These are phyloP conservation scores for Elaeis oleifera DNA, from an alignment of 202 grass and related monocot species.

Conservation along the genomic window DNA sequence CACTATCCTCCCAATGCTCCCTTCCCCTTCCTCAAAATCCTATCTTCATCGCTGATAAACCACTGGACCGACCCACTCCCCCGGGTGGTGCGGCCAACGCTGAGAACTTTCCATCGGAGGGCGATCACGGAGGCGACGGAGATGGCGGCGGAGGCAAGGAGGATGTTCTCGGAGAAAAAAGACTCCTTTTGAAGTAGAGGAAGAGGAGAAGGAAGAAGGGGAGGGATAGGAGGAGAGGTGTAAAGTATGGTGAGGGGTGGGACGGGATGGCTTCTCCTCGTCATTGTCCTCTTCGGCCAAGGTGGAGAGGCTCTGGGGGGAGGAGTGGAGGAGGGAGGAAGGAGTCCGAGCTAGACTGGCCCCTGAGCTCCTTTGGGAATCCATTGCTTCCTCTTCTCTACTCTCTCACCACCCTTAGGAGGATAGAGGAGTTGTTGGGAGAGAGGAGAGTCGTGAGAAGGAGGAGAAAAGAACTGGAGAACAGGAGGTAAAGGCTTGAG, in stretches of 20 bases:
- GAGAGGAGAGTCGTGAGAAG: slow-evolving; percentile 10
- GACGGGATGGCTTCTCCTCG: slow-evolving; percentile 1
- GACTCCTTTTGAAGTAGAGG: slow-evolving; percentile 1
- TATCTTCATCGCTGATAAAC: slow-evolving; percentile 5
- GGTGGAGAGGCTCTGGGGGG: not conserved
- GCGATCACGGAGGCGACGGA: not conserved
- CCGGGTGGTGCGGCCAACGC: not conserved
- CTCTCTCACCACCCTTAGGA: slow-evolving; percentile 2
- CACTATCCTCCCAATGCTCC: not conserved
- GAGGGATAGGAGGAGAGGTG: not conserved
- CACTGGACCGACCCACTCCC: slow-evolving; percentile 3
- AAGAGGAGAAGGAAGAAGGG: not conserved
- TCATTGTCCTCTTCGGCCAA: not conserved
- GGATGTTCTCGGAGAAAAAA: too few species aligned
- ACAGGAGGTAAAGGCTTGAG: not conserved
- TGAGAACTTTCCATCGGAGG: not conserved
- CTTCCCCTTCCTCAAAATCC: not conserved
- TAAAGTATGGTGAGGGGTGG: not conserved
- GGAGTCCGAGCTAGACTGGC: not conserved
- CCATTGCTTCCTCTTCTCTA: not conserved
- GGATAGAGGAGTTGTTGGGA: slow-evolving; percentile 10
- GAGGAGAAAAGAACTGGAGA: slow-evolving; percentile 8
- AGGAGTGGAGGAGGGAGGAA: not conserved
- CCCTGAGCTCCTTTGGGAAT: not conserved
- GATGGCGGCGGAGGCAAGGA: not conserved